Conservation (phyloP, 805 yeast genomes). For the Nematodospora valgi region DNA sequence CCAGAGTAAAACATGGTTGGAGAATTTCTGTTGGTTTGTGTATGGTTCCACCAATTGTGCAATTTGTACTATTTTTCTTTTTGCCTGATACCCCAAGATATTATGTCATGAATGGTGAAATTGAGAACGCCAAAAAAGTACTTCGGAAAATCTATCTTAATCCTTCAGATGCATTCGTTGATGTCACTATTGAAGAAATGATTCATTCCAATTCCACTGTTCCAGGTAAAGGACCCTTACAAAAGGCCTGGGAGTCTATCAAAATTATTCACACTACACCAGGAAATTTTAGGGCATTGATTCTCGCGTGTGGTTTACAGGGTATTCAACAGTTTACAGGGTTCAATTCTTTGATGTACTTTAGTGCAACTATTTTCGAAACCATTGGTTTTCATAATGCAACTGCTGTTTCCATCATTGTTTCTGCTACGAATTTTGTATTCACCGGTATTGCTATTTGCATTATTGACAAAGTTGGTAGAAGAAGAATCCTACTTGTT, state of each 20-base stretch:
- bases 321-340: constrained; percentile 97
- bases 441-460: constrained; percentile 84
- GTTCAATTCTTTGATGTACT: constrained; percentile 94
- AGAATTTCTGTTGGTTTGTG: constrained; percentile 87
- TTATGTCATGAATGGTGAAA: constrained; percentile 67
- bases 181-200: constrained; percentile 67
- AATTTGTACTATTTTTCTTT: constrained; percentile 72
- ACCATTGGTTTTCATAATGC: constrained; percentile 86
- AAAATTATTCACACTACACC: constrained; percentile 63
- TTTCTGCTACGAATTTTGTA: constrained; percentile 91
- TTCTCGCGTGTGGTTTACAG: constrained; percentile 89
- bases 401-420: constrained; percentile 90
- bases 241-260: constrained; percentile 57
- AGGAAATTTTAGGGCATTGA: constrained; percentile 82
- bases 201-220: constrained; percentile 41
- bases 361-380: constrained; percentile 87
- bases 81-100: constrained; percentile 96
- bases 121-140: constrained; percentile 65
- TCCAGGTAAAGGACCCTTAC: constrained; percentile 38
- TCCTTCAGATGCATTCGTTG: constrained; percentile 62
- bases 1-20: constrained; percentile 80
- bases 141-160: constrained; percentile 58
- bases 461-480: constrained; percentile 83
- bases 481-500: constrained; percentile 72
- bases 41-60: constrained; percentile 80